These are phyloP conservation scores for Penicillium griseofulvum DNA, from an alignment of 2,329 filamentous ascomycete genomes.

Conservation along the genomic window DNA sequence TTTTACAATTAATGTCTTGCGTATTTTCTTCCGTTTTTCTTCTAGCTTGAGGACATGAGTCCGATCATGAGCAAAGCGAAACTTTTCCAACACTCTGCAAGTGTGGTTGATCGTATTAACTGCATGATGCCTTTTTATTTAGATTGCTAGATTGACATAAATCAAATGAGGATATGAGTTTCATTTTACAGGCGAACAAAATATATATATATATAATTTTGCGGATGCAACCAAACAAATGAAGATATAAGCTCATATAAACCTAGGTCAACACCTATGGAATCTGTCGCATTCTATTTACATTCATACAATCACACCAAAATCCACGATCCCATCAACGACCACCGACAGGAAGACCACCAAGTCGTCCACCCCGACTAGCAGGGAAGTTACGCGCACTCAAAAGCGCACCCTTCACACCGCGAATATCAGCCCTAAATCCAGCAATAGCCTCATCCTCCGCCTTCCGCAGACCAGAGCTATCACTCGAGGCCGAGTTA, in stretches of 20 bases:
- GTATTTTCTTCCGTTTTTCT: constrained; percentile 15
- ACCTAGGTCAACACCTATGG: background rate
- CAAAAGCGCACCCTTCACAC: constrained; percentile 62
- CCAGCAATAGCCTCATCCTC: constrained; percentile 58
- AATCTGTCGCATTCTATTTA: background rate
- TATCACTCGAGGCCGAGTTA: constrained; percentile 8
- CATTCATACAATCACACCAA: background rate
- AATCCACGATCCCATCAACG: constrained; percentile 9
- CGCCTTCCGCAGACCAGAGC: constrained; percentile 35
- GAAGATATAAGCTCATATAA: background rate
- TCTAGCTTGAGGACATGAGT: constrained; percentile 11
- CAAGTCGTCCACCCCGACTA: constrained; percentile 29
- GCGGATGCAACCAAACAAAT: background rate
- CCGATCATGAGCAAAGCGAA: constrained; percentile 20
- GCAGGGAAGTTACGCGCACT: constrained; percentile 61
- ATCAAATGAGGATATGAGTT: constrained; percentile 2
- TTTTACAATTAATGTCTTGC: constrained; percentile 23
- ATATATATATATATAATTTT: background rate
- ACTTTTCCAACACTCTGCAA: background rate
- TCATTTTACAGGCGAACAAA: background rate
- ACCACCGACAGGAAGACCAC: constrained; percentile 15
- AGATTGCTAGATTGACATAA: constrained; percentile 14
- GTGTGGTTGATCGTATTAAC: background rate
- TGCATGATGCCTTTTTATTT: background rate
- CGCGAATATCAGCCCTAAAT: constrained; percentile 59